Evolutionary conservation across 2,329 filamentous ascomycete species (phyloP), one percentile per base, ranked within the genome.

Genomic region (Hypoxylon sp.): DNA sequence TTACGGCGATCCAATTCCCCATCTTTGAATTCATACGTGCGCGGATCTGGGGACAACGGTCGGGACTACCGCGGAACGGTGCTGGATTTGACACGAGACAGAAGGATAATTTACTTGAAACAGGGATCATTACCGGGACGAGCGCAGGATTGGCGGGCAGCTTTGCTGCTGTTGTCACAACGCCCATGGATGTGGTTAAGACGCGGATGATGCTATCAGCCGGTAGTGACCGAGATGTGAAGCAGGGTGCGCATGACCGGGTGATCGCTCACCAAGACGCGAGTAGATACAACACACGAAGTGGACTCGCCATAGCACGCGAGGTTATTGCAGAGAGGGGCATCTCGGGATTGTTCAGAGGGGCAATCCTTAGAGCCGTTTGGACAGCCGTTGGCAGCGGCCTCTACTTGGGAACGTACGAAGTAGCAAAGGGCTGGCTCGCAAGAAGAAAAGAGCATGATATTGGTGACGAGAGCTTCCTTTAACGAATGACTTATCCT

Each of bases 101-200:
- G 53, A 66, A 72, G 24, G 71, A 66, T 18, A 73, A 72, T 2
- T 74, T 96, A 12, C 69, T 87, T 4, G 90, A 95, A 78, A 89
- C 89, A 22, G 92, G 88, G 0, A 61, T 85, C 1, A 86, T 95
- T 44, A 96, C 92, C 0, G 93, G 91, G 0, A 61, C 85, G 2
- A 92, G 91, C 74, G 93, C 93, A 0, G 92, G 90, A 1, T 77
- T 85, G 14, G 92, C 93, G 0, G 93, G 93, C 0, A 87, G 88
- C 4, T 77, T 95, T 7, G 90, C 93, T 0, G 91, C 93, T 0
- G 85, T 92, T 8, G 77, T 96, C n/a, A 97, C 93, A 1, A 97
- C 93, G 52, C 94, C 94, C 0, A 88, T 93, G 58, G 94, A 97
- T 78, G 93, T 97, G 6, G 86, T 97, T 20, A 97, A 97, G 81